Base-by-base conservation (phyloP, 164 flowering plant genomes). In the Liriodendron chinense region DNA sequence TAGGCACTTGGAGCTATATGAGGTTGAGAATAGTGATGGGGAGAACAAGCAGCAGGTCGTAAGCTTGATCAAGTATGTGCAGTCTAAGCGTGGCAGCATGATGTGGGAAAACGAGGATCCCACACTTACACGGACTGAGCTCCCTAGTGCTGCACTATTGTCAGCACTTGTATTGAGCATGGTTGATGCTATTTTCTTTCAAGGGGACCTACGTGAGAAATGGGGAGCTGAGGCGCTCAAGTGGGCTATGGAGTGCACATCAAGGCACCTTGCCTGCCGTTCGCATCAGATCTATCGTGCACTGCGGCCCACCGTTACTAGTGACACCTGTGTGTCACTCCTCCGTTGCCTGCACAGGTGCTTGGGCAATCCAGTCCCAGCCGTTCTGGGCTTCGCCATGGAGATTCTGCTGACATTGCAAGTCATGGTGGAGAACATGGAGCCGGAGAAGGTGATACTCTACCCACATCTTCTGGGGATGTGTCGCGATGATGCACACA, bases 81-180 rank as follows among this genome's bases (percentile, higher is more conserved):
- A 96, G 75, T 96, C 99, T 47, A 96, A 94, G 83, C 89, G 99
- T 72, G 98, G 96, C 53, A 89, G 94, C 85, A 90, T 92, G 95
- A 94, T 96, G 99, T 96, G 99, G 99, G 99, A 96, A 82, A 94
- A 92, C 80, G 99, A 96, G 86, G 99, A 96, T 76, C 93, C 97
- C 64, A 88, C 97, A 7, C 90, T 94, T 12, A 80, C 84, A 53
- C 83, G 85, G 71, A 84, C 98, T 24, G 97, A 90, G 72, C 97
- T 96, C 68, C 99, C 99, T 1, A 94, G 98, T 83, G 97, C 99
- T 7, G 94, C 98, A 2, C 96, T 96, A n/a, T 79, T 96, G 76
- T 94, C 99, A 24, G 96, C 99, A 21, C 88, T 96, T 7, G 99
- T 96, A 24, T 97, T 92, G 82, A 91, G 97, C 83, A 96, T 96